Evolutionary conservation across 352 stramenopile genomes (phyloP), one percentile per base, ranked within the genome.

Genomic region (Pilasporangium apinafurcum): DNA sequence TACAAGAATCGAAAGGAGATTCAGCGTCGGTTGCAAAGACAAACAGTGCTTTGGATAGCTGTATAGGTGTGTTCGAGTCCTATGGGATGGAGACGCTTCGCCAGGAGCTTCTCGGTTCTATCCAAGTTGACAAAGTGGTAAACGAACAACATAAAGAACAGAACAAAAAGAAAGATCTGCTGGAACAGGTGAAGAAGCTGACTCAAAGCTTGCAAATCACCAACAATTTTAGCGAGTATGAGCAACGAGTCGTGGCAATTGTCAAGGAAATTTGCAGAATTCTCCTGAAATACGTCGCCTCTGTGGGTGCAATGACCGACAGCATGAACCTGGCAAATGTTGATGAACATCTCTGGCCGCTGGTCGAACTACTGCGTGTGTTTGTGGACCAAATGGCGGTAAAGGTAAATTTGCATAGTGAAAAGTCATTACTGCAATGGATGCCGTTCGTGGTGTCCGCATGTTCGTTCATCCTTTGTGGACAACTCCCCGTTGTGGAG

Each of bases 221-320:
- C 12, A 28, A 25, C 14, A 31, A 40, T 30, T 33, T 69, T 12
- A 20, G 38, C 29, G 21, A 25, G 20, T 32, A 42, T 5, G 8
- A 53, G 4, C 14, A 10, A 0, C n/a, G 37, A 10, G 18, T 51
- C 7, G 28, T 49, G n/a, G 38, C 38, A 31, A 38, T 56, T 26
- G 51, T 62, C 27, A 69, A 75, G 56, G n/a, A 40, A 28, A 44
- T 77, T 18, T 62, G 68, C 39, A 53, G 59, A 25, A 27, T 44
- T 5, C 37, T 26, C 13, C 56, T 59, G 18, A 59, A 55, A 14
- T 59, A 43, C 29, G 41, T 62, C 10, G 18, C 54, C 16, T 21
- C 39, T 24, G 37, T 50, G 1, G 34, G 42, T 6, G 37, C 51
- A 13, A 37, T 37, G 9, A 55, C 17, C 31, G 26, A 10, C 36